phyloP scores from a whole-genome alignment of 2,329 filamentous ascomycete species.

The Arthroderma sp. region DNA sequence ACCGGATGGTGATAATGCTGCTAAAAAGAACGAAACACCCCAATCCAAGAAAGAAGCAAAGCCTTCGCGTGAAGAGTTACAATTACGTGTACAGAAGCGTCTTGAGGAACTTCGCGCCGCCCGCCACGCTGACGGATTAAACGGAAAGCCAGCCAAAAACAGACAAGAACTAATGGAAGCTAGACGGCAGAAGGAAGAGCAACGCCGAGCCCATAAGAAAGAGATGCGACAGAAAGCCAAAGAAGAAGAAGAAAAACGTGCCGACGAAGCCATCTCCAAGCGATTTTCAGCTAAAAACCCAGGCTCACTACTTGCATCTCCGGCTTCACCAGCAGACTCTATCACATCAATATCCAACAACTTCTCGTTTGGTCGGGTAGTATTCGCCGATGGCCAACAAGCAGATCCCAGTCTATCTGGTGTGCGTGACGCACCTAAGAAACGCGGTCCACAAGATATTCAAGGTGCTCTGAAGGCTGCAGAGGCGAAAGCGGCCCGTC shows the following conservation, averaged over 20 bases:
- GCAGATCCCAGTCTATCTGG: slow-evolving; percentile 56
- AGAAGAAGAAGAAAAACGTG: slow-evolving; percentile 58
- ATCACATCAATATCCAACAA: slow-evolving; percentile 40
- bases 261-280: slow-evolving; percentile 44
- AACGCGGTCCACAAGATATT: slow-evolving; percentile 71
- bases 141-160: slow-evolving; percentile 70
- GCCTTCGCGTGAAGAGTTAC: slow-evolving; percentile 59
- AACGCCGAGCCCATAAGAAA: slow-evolving; percentile 80
- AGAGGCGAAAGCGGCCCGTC: slow-evolving; percentile 71
- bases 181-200: slow-evolving; percentile 72
- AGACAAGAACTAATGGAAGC: slow-evolving; percentile 86
- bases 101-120: slow-evolving; percentile 75
- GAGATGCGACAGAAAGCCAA: slow-evolving; percentile 64
- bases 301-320: slow-evolving; percentile 44
- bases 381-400: slow-evolving; percentile 73
- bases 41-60: slow-evolving; percentile 40
- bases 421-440: slow-evolving; percentile 55
- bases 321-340: slow-evolving; percentile 36
- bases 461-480: slow-evolving; percentile 75
- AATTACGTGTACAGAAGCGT: slow-evolving; percentile 64
- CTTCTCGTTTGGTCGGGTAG: slow-evolving; percentile 83
- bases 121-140: slow-evolving; percentile 72
- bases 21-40: slow-evolving; percentile 9
- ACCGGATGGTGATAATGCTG: slow-evolving; percentile 13
- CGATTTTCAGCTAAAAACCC: slow-evolving; percentile 44